Conservation (phyloP, 2,329 filamentous ascomycete genomes). For the Chrysosporium keratinophilum region DNA sequence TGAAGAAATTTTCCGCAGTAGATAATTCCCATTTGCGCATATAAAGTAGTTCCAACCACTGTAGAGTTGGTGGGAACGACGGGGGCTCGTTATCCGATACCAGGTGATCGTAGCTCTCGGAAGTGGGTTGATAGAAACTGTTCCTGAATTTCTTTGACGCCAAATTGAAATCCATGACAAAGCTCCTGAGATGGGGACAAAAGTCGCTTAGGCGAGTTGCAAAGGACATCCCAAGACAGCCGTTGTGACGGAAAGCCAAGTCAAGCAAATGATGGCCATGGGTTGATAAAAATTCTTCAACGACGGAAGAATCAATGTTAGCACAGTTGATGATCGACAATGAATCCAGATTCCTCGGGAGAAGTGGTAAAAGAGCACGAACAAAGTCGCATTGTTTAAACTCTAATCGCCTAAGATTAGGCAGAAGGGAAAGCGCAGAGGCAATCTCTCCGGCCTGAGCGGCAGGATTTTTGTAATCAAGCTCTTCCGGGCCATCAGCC, state of each 20-base stretch:
- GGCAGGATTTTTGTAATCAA: constrained; percentile 17
- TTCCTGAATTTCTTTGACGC: constrained; percentile 22
- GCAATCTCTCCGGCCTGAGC: constrained; percentile 20
- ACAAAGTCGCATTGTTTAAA: constrained; percentile 67
- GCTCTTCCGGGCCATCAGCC: neutral
- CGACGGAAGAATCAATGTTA: constrained; percentile 56
- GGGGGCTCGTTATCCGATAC: constrained; percentile 52
- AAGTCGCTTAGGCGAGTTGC: constrained; percentile 53
- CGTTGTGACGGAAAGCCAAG: constrained; percentile 67
- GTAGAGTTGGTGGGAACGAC: constrained; percentile 64
- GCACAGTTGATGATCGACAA: constrained; percentile 72
- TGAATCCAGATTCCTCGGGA: constrained; percentile 56
- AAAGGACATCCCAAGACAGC: constrained; percentile 66
- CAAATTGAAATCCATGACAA: constrained; percentile 65
- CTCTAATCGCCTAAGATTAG: constrained; percentile 54
- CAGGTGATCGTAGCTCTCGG: constrained; percentile 53
- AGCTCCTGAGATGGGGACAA: constrained; percentile 59
- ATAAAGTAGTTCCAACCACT: constrained; percentile 62
- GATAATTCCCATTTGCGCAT: constrained; percentile 62
- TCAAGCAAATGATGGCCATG: constrained; percentile 58
- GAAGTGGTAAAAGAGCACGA: constrained; percentile 52
- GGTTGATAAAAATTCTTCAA: constrained; percentile 54
- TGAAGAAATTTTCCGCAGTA: constrained; percentile 66
- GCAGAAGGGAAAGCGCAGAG: constrained; percentile 48
- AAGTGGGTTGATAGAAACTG: too few species aligned